A percentile compares a stretch with the other conserved stretches of the same genome.
These are phyloP conservation scores for Helenozyma baotianmanensis DNA, from an alignment of 805 yeast genomes.

Conservation along the genomic window DNA sequence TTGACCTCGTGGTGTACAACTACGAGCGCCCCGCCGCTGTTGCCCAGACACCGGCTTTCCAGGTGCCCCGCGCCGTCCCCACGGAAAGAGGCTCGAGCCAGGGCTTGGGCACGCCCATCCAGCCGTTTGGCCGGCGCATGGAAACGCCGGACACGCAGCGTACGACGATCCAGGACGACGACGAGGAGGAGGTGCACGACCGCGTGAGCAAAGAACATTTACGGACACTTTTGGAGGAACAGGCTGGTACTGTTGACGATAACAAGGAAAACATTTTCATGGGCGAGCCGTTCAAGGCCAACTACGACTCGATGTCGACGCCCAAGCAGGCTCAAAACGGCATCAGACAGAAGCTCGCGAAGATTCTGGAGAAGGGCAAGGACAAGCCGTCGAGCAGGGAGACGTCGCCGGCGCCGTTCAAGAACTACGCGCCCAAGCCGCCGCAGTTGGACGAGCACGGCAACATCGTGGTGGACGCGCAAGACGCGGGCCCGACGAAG, in stretches of 20 bases:
- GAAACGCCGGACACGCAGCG: conserved; percentile 45
- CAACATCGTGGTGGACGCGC: conserved; percentile 11
- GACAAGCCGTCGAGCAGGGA: conserved; percentile 16
- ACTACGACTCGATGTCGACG: conserved; percentile 26
- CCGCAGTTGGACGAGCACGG: conserved; percentile 33
- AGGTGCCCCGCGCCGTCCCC: not conserved
- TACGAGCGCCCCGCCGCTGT: conserved; percentile 3
- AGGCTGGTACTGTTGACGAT: conserved; percentile 27
- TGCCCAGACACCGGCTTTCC: too few relatives aligned
- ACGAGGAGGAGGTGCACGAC: conserved; percentile 26
- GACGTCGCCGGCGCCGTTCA: conserved; percentile 19
- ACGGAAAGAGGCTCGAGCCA: conserved; percentile 1
- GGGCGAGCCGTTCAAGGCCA: conserved; percentile 25
- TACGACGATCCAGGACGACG: conserved; percentile 42
- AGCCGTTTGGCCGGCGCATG: conserved; percentile 7
- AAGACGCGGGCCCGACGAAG: conserved; percentile 32
- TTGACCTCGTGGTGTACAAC: conserved; percentile 26
- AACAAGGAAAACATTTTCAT: conserved; percentile 48
- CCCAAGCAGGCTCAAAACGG: conserved; percentile 19
- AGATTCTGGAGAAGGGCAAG: too few relatives aligned
- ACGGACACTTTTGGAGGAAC: conserved; percentile 21
- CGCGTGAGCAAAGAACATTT: conserved; percentile 34
- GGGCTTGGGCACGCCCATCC: conserved; percentile 14
- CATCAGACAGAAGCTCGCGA: too few relatives aligned
- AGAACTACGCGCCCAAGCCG: conserved; percentile 27